Evolutionary conservation across 2,329 filamentous ascomycete genomes (phyloP), one percentile per base, ranked within the genome.

Genomic region (Diaporthe caulivora): DNA sequence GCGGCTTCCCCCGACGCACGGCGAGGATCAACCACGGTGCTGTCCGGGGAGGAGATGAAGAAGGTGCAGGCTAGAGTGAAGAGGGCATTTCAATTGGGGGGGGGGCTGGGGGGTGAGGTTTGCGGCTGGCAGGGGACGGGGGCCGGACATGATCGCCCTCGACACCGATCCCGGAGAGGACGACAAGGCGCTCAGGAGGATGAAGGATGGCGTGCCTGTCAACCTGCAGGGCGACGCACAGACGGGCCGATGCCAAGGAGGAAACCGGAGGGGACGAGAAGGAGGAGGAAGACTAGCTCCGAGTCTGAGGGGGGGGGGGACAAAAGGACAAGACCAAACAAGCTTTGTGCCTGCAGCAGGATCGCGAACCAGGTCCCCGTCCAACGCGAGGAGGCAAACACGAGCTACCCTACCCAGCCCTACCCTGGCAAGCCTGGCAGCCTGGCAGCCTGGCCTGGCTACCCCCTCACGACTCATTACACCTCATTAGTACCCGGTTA

Each of bases 111-210:
- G 88, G 0, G 83, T 90, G 24, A 84, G 85, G 67, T 75, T 90
- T 13, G 88, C 87, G 0, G 83, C 84, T 13, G 88, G 88, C 0
- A 83, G 65, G 88, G 87, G 0, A 83, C 81, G 51, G 80, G 85
- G 11, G 88, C 88, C 88, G 0, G 88, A 90, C 79, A 83, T 90
- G 15, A 83, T 89, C 62, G 87, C 86, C 0, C 74, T 90, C 15
- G 80, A 84, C 2, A 79, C 82, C 0, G 85, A 89, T 76, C 83
- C 86, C 3, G 80, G 81, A 34, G 75, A 80, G 26, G 85, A 88
- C 70, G 47, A 78, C 1, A 75, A 77, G 26, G 84, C 84, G 2
- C 74, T 90, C 40, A 82, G 87, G 69, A 84, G 82, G 72, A 85
- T 90, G 0, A 81, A 76, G 49, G 78, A 80, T 8, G 80, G 82